Evolutionary conservation across 2,329 filamentous ascomycete species (phyloP).

Genomic region (Fusarium tjaetaba): DNA sequence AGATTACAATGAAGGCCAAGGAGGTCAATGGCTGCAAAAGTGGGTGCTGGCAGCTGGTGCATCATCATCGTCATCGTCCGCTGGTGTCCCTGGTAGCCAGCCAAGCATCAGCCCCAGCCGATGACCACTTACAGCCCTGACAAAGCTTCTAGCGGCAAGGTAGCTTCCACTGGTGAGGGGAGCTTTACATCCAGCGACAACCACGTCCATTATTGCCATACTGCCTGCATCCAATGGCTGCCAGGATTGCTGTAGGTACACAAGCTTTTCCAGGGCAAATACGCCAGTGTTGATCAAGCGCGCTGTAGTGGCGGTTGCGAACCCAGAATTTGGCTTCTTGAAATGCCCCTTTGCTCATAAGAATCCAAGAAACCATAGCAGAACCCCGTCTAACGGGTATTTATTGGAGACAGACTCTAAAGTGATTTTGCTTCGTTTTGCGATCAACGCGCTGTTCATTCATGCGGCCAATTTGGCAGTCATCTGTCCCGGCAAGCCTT

Average conservation of each 20-base stretch:
- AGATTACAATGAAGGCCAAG: constrained; percentile 32
- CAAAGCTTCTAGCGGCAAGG: constrained; percentile 13
- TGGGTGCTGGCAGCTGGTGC: constrained; percentile 20
- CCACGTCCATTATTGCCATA: constrained; percentile 17
- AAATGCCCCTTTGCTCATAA: neutral
- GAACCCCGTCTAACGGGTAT: neutral
- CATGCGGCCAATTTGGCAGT: neutral
- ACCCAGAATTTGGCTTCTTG: constrained; percentile 17
- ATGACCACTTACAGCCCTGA: constrained; percentile 15
- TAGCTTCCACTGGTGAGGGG: constrained; percentile 4
- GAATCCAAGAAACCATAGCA: constrained; percentile 7
- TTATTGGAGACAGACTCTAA: neutral
- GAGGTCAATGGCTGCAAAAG: constrained; percentile 30
- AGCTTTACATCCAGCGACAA: constrained; percentile 20
- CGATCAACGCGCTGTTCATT: neutral
- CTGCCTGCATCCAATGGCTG: constrained; percentile 24
- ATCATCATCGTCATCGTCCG: constrained; percentile 34
- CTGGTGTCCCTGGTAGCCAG: constrained; percentile 19
- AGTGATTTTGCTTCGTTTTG: neutral
- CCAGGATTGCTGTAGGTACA: constrained; percentile 18
- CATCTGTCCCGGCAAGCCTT: neutral
- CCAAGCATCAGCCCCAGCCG: constrained; percentile 30
- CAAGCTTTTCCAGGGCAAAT: constrained; percentile 6
- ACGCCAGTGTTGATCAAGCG: constrained; percentile 6
- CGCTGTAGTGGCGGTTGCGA: constrained; percentile 10